Percentiles rank a stretch among this genome's conserved stretches.
phyloP scores from a whole-genome alignment of 257 asterid genomes.

The Paraleonurus japonicus region DNA sequence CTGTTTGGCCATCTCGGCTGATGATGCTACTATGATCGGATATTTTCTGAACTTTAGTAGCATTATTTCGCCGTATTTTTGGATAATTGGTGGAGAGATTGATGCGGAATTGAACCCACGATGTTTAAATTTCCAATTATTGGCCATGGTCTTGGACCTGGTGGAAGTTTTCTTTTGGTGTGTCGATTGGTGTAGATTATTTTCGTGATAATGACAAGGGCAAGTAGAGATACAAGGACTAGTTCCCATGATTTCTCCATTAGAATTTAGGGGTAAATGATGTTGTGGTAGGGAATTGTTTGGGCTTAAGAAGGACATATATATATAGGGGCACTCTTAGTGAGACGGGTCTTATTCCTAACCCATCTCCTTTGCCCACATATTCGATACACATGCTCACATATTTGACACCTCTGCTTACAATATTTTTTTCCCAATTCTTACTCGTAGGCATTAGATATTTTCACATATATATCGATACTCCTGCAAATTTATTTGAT shows the following conservation, averaged over 20 bases:
- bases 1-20: conserved; percentile 22
- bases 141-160: conserved; percentile 37
- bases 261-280: neutral
- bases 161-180: conserved; percentile 13
- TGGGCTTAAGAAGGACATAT: too few relatives aligned
- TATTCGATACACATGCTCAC: too few relatives aligned
- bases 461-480: too few relatives aligned
- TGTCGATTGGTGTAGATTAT: neutral
- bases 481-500: too few relatives aligned
- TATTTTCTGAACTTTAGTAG: conserved; percentile 28
- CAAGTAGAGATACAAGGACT: neutral
- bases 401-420: too few relatives aligned
- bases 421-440: too few relatives aligned
- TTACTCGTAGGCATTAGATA: too few relatives aligned
- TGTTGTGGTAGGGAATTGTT: too few relatives aligned
- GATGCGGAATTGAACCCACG: conserved; percentile 15
- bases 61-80: conserved; percentile 38
- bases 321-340: too few relatives aligned
- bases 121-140: conserved; percentile 33
- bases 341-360: too few relatives aligned
- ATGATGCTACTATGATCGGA: conserved; percentile 36
- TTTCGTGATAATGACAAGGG: conserved; percentile 19
- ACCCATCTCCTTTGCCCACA: too few relatives aligned
- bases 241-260: conserved; percentile 9
- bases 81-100: conserved; percentile 19